Conservation (phyloP, 305 asterid species). For the Nicotiana rustica region DNA sequence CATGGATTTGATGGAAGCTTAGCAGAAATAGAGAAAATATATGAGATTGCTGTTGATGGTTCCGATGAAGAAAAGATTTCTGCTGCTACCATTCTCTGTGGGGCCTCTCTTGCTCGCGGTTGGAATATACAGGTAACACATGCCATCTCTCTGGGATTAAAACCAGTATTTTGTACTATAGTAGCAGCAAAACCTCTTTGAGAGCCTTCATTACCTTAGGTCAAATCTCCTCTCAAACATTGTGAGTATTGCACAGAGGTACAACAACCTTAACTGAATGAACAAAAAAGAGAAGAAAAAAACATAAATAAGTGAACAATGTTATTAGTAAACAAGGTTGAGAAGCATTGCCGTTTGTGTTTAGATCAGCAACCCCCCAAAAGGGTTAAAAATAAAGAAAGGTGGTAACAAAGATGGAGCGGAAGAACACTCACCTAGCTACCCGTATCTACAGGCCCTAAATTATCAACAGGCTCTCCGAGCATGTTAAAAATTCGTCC, state of each 20-base stretch:
- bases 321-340: constrained; percentile 14
- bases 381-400: background rate
- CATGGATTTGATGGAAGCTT: constrained; percentile 47
- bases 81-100: constrained; percentile 44
- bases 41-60: constrained; percentile 46
- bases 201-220: constrained; percentile 27
- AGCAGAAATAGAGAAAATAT: constrained; percentile 46
- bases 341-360: constrained; percentile 10
- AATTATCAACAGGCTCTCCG: no score
- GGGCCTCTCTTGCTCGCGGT: constrained; percentile 46
- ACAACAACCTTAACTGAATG: background rate
- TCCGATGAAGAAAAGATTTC: constrained; percentile 40
- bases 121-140: constrained; percentile 49
- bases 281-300: background rate
- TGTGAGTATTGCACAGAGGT: background rate
- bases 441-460: background rate
- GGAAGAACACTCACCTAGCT: background rate
- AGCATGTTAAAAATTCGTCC: no score
- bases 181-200: constrained; percentile 22
- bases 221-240: background rate
- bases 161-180: constrained; percentile 16
- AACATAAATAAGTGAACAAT: background rate
- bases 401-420: background rate
- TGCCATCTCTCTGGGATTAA: background rate
- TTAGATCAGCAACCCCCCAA: constrained; percentile 18